A percentile compares a stretch with the other conserved stretches of the same genome.
These are phyloP conservation scores for Xerocomus potaroensis DNA, from an alignment of 768 basidiomycete genomes.

Conservation along the genomic window DNA sequence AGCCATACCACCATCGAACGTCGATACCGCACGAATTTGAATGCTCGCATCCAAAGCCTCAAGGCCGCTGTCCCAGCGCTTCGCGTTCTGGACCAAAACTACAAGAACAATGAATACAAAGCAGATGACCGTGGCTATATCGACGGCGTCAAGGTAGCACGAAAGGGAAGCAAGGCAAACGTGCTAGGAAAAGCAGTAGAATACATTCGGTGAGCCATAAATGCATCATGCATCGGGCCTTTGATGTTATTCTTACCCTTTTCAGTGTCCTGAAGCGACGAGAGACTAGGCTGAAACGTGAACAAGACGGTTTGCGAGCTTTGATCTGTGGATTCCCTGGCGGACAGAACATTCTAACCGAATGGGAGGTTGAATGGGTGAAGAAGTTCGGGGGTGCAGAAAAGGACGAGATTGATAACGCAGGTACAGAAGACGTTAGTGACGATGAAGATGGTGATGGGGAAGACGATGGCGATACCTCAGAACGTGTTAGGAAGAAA, in stretches of 20 bases:
- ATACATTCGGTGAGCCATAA: slow-evolving; percentile 59
- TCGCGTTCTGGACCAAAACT: slow-evolving; percentile 62
- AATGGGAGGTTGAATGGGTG: slow-evolving; percentile 76
- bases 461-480: slow-evolving; percentile 37
- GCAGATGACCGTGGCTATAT: slow-evolving; percentile 85
- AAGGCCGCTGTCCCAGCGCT: slow-evolving; percentile 81
- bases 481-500: slow-evolving; percentile 58
- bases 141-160: slow-evolving; percentile 88
- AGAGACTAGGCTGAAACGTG: slow-evolving; percentile 64
- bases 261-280: slow-evolving; percentile 73
- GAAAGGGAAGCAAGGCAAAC: slow-evolving; percentile 89
- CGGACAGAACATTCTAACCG: slow-evolving; percentile 61
- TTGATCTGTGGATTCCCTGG: slow-evolving; percentile 70
- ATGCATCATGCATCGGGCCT: too few relatives aligned
- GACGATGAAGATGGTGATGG: slow-evolving; percentile 42
- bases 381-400: slow-evolving; percentile 77
- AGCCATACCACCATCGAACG: slow-evolving; percentile 89
- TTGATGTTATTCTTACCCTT: slow-evolving; percentile 4
- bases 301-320: slow-evolving; percentile 70
- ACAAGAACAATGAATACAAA: slow-evolving; percentile 40
- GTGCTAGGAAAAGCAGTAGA: slow-evolving; percentile 88
- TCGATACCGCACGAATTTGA: slow-evolving; percentile 84
- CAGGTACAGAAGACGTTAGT: slow-evolving; percentile 36
- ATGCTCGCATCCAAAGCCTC: slow-evolving; percentile 78
- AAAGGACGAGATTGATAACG: slow-evolving; percentile 58